Percentiles rank a stretch among this genome's conserved stretches.
These are phyloP conservation scores for Neonectria sp. DNA, from an alignment of 2,329 filamentous ascomycete genomes.

Conservation along the genomic window DNA sequence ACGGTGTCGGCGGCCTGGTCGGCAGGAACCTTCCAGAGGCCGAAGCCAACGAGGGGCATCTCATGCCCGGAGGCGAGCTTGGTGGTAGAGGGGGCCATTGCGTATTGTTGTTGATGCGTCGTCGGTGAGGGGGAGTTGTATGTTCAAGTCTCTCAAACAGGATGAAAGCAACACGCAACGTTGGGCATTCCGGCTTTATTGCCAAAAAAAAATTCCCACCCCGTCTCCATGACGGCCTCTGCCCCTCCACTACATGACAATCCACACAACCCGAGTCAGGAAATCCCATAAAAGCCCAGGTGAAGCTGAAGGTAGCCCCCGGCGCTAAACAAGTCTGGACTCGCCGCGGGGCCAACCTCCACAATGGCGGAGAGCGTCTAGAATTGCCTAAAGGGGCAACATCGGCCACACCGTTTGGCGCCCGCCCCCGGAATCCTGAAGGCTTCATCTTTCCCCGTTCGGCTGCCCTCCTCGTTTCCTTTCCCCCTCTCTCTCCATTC, in stretches of 20 bases:
- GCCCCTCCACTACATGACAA: slow-evolving; percentile 28
- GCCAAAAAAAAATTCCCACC: slow-evolving; percentile 3
- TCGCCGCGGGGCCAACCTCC: slow-evolving; percentile 11
- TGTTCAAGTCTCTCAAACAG: neutral
- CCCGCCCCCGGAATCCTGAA: slow-evolving; percentile 23
- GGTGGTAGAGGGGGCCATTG: slow-evolving; percentile 39
- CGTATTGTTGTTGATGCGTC: slow-evolving; percentile 9
- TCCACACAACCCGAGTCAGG: slow-evolving; percentile 27
- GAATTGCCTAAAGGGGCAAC: slow-evolving; percentile 34
- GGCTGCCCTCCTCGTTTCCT: slow-evolving; percentile 12
- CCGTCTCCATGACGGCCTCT: slow-evolving; percentile 29
- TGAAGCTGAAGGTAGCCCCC: neutral
- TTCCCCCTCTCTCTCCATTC: slow-evolving; percentile 26
- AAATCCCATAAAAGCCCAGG: neutral
- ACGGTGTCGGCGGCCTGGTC: slow-evolving; percentile 66
- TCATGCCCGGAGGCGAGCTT: slow-evolving; percentile 46
- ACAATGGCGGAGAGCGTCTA: slow-evolving; percentile 23
- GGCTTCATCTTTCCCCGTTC: slow-evolving; percentile 45
- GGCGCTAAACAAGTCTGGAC: slow-evolving; percentile 35
- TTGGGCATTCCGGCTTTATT: slow-evolving; percentile 19
- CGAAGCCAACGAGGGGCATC: slow-evolving; percentile 67
- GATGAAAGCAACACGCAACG: neutral
- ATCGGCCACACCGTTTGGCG: slow-evolving; percentile 13
- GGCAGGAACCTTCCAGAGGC: slow-evolving; percentile 78
- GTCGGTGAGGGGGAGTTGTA: slow-evolving; percentile 9